Percentiles rank a stretch among this genome's conserved stretches.
These are phyloP conservation scores for Globisporangium lucens DNA, from an alignment of 352 stramenopile genomes.

Conservation along the genomic window DNA sequence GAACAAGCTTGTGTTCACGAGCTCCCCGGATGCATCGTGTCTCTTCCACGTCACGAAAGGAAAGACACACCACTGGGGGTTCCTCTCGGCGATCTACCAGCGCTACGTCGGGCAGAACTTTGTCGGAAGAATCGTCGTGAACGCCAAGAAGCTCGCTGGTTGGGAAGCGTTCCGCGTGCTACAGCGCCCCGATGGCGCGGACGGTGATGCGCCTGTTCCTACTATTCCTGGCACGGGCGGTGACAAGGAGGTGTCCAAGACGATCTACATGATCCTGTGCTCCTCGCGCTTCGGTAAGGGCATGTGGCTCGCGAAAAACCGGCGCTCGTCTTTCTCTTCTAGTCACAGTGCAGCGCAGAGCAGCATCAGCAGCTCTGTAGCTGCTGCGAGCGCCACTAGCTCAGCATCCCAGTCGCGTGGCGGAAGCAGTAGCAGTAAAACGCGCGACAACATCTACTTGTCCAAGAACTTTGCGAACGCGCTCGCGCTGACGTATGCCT, in stretches of 20 bases:
- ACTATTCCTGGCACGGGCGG: constrained; percentile 9
- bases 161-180: constrained; percentile 79
- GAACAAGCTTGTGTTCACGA: constrained; percentile 66
- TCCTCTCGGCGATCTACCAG: constrained; percentile 56
- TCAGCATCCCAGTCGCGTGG: not conserved
- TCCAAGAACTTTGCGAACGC: constrained; percentile 74
- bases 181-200: constrained; percentile 28
- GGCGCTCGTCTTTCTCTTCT: constrained; percentile 15
- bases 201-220: not conserved
- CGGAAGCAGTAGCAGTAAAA: not conserved
- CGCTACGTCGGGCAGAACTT: constrained; percentile 77
- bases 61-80: constrained; percentile 83
- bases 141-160: constrained; percentile 59
- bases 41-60: constrained; percentile 71
- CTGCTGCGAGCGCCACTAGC: constrained; percentile 9
- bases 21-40: constrained; percentile 53
- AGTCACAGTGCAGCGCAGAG: constrained; percentile 10
- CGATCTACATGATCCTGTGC: constrained; percentile 72
- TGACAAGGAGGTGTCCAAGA: constrained; percentile 15
- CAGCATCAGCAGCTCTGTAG: constrained; percentile 13
- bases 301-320: constrained; percentile 71
- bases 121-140: constrained; percentile 53
- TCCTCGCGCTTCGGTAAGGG: constrained; percentile 77
- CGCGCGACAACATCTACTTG: constrained; percentile 43
- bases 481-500: constrained; percentile 63